These are phyloP conservation scores for Mycena rosella DNA, from an alignment of 768 basidiomycete species.

Conservation along the genomic window DNA sequence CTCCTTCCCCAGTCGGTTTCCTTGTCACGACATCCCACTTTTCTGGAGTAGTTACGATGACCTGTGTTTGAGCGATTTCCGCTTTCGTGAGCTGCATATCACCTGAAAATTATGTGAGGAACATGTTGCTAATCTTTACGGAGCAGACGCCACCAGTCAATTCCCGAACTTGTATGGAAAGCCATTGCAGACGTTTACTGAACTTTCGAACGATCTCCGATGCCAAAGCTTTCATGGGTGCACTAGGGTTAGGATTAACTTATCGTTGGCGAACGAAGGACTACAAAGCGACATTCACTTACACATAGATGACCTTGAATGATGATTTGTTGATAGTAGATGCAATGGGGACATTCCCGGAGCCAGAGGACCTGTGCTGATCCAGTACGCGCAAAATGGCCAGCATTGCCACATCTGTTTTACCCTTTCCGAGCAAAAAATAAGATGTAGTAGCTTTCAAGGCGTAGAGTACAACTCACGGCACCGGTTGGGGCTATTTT, in stretches of 20 bases:
- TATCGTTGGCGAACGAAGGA: not conserved
- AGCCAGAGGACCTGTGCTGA: conserved; percentile 64
- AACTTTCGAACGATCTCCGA: conserved; percentile 96
- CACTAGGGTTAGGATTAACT: conserved; percentile 57
- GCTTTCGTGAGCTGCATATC: conserved; percentile 98
- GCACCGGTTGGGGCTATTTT: conserved; percentile 94
- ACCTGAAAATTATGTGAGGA: conserved; percentile 55
- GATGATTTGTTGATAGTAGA: conserved; percentile 72
- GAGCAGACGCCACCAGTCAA: conserved; percentile 73
- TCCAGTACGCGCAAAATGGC: conserved; percentile 89
- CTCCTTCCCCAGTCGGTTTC: conserved; percentile 96
- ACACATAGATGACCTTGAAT: conserved; percentile 99
- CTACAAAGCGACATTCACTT: conserved; percentile 43
- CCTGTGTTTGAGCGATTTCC: conserved; percentile 95
- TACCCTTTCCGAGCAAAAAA: conserved; percentile 71
- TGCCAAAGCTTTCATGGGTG: conserved; percentile 98
- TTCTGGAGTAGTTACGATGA: conserved; percentile 98
- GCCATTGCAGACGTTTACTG: conserved; percentile 90
- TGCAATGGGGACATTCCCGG: conserved; percentile 49
- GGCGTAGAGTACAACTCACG: conserved; percentile 59
- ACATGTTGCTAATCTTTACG: not conserved
- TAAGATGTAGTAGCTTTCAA: conserved; percentile 24
- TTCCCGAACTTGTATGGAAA: conserved; percentile 88
- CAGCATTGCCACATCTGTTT: conserved; percentile 98
- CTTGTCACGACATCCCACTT: conserved; percentile 99